Conservation (phyloP, 1,139 yeast genomes). For the Suhomyces kunorum region DNA sequence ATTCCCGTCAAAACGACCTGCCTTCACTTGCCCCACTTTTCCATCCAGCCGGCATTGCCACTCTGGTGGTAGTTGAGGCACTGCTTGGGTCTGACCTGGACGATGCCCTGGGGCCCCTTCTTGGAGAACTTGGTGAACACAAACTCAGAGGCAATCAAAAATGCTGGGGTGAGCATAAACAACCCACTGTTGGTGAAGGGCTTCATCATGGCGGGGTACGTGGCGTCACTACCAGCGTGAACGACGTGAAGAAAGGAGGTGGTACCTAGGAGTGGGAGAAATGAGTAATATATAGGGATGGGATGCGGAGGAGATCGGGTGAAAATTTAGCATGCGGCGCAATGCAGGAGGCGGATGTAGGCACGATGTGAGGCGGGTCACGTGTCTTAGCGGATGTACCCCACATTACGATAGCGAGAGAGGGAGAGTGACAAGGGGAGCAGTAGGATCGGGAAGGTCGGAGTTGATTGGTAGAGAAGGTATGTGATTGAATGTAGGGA, state of each 20-base stretch:
- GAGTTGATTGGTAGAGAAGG: too few species aligned
- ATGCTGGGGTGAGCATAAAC: slow-evolving; percentile 23
- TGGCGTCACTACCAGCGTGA: slow-evolving; percentile 8
- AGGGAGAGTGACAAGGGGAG: too few species aligned
- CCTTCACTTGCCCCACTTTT: not conserved
- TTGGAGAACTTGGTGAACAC: slow-evolving; percentile 20
- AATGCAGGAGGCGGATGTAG: slow-evolving; percentile 1
- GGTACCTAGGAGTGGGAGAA: not conserved
- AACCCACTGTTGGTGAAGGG: slow-evolving; percentile 20
- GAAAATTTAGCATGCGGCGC: slow-evolving; percentile 4
- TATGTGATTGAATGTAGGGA: too few species aligned
- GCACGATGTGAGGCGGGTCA: not conserved
- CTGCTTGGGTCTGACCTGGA: slow-evolving; percentile 6
- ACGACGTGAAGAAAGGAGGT: not conserved
- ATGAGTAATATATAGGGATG: not conserved
- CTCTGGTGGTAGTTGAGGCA: slow-evolving; percentile 6
- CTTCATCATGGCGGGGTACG: slow-evolving; percentile 13
- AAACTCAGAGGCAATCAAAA: slow-evolving; percentile 22
- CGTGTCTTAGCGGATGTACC: not conserved
- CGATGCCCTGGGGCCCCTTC: slow-evolving; percentile 19
- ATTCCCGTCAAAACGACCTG: too few species aligned
- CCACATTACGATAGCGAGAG: slow-evolving; percentile 3
- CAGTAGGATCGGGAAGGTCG: too few species aligned
- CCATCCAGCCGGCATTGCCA: slow-evolving; percentile 3
- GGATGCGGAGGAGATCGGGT: slow-evolving; percentile 2